phyloP scores from a whole-genome alignment of 768 basidiomycete genomes.

The Mycena belliarum region DNA sequence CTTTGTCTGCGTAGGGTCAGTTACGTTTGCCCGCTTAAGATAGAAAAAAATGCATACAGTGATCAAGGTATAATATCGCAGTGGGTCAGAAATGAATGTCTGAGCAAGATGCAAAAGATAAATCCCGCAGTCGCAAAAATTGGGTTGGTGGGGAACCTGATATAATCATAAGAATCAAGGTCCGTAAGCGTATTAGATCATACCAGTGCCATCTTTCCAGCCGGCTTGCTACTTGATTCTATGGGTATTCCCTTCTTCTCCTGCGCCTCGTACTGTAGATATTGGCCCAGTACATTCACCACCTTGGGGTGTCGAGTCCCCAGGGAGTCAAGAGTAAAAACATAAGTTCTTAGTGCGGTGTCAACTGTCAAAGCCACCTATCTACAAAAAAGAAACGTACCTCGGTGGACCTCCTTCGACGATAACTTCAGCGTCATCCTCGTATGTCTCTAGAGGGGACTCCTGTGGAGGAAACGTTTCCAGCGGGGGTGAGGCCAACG shows the following conservation, averaged over 20 bases:
- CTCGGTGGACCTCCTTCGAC: constrained; percentile 28
- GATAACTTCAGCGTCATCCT: constrained; percentile 26
- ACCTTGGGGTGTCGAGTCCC: constrained; percentile 71
- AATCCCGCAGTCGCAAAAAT: constrained; percentile 90
- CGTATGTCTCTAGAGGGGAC: constrained; percentile 5
- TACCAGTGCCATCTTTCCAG: constrained; percentile 56
- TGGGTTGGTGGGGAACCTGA: constrained; percentile 86
- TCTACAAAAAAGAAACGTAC: not conserved
- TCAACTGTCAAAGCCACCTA: not conserved
- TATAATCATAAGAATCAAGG: not conserved
- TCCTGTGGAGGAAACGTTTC: constrained; percentile 4
- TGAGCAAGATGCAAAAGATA: constrained; percentile 88
- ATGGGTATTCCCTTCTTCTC: constrained; percentile 55
- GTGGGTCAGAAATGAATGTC: constrained; percentile 70
- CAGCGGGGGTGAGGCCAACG: not conserved
- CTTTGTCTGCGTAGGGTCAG: not conserved
- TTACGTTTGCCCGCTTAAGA: too few species aligned
- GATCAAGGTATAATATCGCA: constrained; percentile 51
- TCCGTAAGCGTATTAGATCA: constrained; percentile 18
- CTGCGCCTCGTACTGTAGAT: constrained; percentile 75
- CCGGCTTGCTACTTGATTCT: constrained; percentile 37
- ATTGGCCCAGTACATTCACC: constrained; percentile 57
- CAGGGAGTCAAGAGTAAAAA: constrained; percentile 91
- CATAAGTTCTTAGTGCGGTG: constrained; percentile 57
- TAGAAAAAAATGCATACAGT: constrained; percentile 30